Conservation (phyloP, 2,329 filamentous ascomycete species). For the Arthrobotrys sinensis region DNA sequence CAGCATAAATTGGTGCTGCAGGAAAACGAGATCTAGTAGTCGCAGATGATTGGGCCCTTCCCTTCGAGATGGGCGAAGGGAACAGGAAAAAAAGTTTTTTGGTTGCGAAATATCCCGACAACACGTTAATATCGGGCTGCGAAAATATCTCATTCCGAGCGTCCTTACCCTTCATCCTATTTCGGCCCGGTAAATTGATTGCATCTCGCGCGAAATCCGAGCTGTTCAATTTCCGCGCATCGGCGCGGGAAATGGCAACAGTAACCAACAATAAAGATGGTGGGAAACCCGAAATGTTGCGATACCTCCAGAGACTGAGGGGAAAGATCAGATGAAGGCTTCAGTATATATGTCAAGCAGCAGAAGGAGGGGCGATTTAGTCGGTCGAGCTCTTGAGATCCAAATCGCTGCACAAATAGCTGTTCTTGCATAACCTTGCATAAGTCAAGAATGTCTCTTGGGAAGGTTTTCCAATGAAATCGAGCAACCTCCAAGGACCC, state of each 20-base stretch:
- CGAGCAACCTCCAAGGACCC: constrained; percentile 10
- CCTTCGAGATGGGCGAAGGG: constrained; percentile 25
- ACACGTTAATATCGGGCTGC: constrained; percentile 20
- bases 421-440: constrained; percentile 61
- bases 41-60: constrained; percentile 46
- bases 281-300: neutral
- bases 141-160: constrained; percentile 61
- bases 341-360: constrained; percentile 23
- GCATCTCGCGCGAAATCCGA: constrained; percentile 44
- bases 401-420: constrained; percentile 41
- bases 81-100: constrained; percentile 30
- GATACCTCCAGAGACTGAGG: constrained; percentile 24
- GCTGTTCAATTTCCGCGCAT: constrained; percentile 45
- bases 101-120: constrained; percentile 36
- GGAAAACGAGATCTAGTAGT: constrained; percentile 53
- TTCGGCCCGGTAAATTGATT: constrained; percentile 56
- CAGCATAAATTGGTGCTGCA: constrained; percentile 36
- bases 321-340: constrained; percentile 57
- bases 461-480: constrained; percentile 33
- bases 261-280: neutral
- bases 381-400: constrained; percentile 51
- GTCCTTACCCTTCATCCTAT: constrained; percentile 40
- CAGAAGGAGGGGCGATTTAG: constrained; percentile 41
- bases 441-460: constrained; percentile 55
- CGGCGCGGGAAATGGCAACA: constrained; percentile 15